Base-by-base conservation (phyloP, 495 filamentous ascomycete genomes). In the Podospora fimiseda region DNA sequence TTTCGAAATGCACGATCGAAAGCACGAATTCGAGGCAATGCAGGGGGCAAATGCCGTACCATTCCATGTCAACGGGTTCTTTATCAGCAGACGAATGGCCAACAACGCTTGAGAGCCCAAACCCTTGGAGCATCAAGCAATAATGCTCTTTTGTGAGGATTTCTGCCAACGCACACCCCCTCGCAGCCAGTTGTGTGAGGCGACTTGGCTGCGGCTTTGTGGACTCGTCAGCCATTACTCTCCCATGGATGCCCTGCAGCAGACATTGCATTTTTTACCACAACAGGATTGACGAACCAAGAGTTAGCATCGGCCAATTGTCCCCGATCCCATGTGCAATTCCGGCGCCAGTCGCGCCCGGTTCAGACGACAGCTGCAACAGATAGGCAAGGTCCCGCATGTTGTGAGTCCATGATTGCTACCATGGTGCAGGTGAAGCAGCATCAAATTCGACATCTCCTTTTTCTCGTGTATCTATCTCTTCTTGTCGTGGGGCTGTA, bases 131-230 rank as follows among this genome's bases (percentile, higher is more conserved):
- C n/a, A n/a, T n/a, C n/a, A n/a, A n/a, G n/a, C n/a, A n/a, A n/a
- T n/a, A n/a, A n/a, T n/a, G n/a, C n/a, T n/a, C n/a, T n/a, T n/a
- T n/a, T n/a, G n/a, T n/a, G n/a, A n/a, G n/a, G n/a, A n/a, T 5
- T 33, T 33, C n/a, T 14, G 44, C 44, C 44, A 47, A 16, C 44
- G 27, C 27, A 33, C 27, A 5, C 11, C 6, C 27, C 27, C 27
- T 18, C n/a, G 14, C 16, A 3, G 39, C 50, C 42, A 36, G 41
- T 50, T 27, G 53, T 58, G 60, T 58, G 56, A 59, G 63, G 60
- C 60, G 53, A 65, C 64, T 61, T 67, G 64, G 59, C 64, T 22
- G 27, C 45, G 39, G 21, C 41, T 55, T 39, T 62, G 60, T 67
- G 64, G 64, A 58, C 57, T 57, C 33, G 43, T 59, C 46, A 40